Base-by-base conservation (phyloP, 2,329 filamentous ascomycete genomes). In the Calonectria montana region DNA sequence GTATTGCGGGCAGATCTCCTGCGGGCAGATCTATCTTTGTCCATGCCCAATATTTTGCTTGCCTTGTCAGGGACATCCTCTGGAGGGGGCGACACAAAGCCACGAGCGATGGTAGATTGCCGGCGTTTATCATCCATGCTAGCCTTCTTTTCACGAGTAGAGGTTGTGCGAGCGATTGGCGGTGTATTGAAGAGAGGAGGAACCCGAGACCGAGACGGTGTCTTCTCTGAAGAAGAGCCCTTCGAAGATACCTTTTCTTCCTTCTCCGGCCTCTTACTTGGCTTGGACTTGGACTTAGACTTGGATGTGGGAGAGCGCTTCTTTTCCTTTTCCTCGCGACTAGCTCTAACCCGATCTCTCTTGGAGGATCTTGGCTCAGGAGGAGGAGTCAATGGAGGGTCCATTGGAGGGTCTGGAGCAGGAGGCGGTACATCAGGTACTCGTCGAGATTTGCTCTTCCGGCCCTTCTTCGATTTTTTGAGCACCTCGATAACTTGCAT, bases 321-420 rank as follows among this genome's bases (percentile, higher is more conserved):
- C 64, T 81, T 80, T 67, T 84, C 82, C 65, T 82, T 83, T 45
- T 62, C 39, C 70, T 93, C 92, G 70, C 94, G 93, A 76, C 91
- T 94, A 74, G 95, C 90, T 79, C 93, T 94, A 31, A 93, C 86
- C 16, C 95, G 93, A 74, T 97, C 94, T 81, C 93, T 97, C 83
- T 91, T 94, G 4, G 87, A 87, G 5, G 89, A 90, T 72, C 87
- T 91, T 15, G 88, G 84, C 63, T 92, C 90, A 18, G 90, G 84
- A 5, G 88, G 86, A 31, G 88, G 87, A 9, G 87, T 86, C 57
- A 86, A 80, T 9, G 72, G 70, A 23, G 43, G 50, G 7, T 72
- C 70, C 39, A 65, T 41, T 3, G 86, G 85, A 8, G 87, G 82
- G 21, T 87, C 86, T 25, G 87, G 86, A 8, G 84, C 84, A 10